Evolutionary conservation across 148 eudicot genomes (phyloP).

Genomic region (Rhododendron ferrugineum): DNA sequence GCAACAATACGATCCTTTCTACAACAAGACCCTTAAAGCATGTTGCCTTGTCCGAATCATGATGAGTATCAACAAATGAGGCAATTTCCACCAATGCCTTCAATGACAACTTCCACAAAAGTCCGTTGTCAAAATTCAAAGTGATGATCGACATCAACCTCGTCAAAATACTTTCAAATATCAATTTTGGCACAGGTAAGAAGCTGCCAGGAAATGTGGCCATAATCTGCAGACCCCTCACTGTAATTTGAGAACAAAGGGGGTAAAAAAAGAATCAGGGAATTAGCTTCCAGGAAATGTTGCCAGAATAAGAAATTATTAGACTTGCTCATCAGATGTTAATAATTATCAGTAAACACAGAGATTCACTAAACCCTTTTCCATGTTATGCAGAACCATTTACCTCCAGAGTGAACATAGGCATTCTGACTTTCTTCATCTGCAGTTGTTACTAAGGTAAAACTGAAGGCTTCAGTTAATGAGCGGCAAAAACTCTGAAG

Average conservation of each 20-base stretch:
- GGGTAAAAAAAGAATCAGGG: conserved; percentile 7
- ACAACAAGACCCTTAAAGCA: conserved; percentile 62
- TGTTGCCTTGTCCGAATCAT: conserved; percentile 47
- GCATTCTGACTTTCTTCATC: conserved; percentile 28
- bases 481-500: conserved; percentile 38
- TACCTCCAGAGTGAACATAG: conserved; percentile 53
- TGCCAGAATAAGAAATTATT: conserved; percentile 20
- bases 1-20: conserved; percentile 45
- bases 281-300: conserved; percentile 61
- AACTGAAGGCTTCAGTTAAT: conserved; percentile 38
- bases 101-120: conserved; percentile 55
- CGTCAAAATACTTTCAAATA: conserved; percentile 56
- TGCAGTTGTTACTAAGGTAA: conserved; percentile 25
- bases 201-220: conserved; percentile 81
- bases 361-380: neutral
- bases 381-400: conserved; percentile 9
- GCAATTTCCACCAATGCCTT: conserved; percentile 60
- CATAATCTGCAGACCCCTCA: conserved; percentile 65
- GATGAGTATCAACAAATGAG: conserved; percentile 39
- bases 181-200: conserved; percentile 41
- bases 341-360: neutral
- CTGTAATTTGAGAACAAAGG: conserved; percentile 36
- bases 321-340: neutral
- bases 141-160: conserved; percentile 43
- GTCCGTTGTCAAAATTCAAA: conserved; percentile 24